Base-by-base conservation (phyloP, 1,139 yeast genomes). In the Taiozyma onychis region DNA sequence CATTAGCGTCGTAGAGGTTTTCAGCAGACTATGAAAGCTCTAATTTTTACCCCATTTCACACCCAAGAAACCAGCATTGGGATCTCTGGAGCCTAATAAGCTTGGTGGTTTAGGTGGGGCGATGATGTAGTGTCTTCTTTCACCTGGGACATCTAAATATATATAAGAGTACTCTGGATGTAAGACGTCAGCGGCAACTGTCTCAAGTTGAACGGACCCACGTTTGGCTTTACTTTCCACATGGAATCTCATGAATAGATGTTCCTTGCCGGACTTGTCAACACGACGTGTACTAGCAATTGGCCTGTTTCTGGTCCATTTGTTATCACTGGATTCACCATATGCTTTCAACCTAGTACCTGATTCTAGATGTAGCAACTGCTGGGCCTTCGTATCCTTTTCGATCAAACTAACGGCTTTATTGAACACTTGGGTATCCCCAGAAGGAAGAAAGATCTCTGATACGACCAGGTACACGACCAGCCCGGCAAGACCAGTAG, bases 291-390 rank as follows among this genome's bases (percentile, higher is more conserved):
- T 74, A 9, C 74, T 68, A 49, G 80, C 80, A 45, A 88, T 81
- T 1, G 97, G 96, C 69, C 97, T 81, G 64, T 87, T 88, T 69
- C 96, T 78, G 7, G 89, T 85, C 95, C 97, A 89, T 60, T 80
- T 80, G 63, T 85, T 90, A 46, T 81, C 82, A 16, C 75, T 66
- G 6, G 77, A 75, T 57, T 87, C 95, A 41, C 97, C 97, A 62
- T 87, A 86, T 0, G 97, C 97, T 64, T 85, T 85, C 51, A 90
- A 73, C 62, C 89, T 78, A 50, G 76, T 78, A 14, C 81, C 82
- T 11, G 68, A 65, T 13, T 74, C 66, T 52, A 84, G 74, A 9
- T 79, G 77, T 48, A 91, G 72, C 37, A 82, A 65, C 56, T 73
- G 69, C 58, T 83, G 84, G 8, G 87, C 85, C 37, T 67, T 70